Evolutionary conservation across 345 rosid genomes (phyloP).

Genomic region (Brassica incana): DNA sequence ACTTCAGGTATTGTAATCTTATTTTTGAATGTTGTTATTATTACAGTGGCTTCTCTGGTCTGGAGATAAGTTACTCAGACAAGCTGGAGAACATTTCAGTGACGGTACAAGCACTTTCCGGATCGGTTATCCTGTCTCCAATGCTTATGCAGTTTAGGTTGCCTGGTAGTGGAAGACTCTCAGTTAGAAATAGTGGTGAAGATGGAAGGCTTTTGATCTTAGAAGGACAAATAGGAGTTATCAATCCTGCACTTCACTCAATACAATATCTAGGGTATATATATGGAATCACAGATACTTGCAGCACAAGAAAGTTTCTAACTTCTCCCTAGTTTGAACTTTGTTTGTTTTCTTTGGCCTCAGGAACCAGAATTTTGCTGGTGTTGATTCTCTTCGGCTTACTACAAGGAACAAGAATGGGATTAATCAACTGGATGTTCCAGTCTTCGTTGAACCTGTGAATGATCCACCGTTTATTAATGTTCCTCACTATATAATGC

Average conservation of each 20-base stretch:
- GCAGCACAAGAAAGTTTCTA: not conserved
- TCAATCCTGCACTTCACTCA: slow-evolving; percentile 71
- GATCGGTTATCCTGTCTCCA: slow-evolving; percentile 60
- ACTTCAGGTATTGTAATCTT: not conserved
- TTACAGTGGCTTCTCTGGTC: slow-evolving; percentile 69
- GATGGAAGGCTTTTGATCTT: slow-evolving; percentile 51
- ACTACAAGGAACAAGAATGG: slow-evolving; percentile 78
- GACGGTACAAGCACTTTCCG: slow-evolving; percentile 55
- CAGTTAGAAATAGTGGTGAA: slow-evolving; percentile 45
- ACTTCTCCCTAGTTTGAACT: not conserved
- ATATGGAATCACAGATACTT: not conserved
- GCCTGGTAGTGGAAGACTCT: slow-evolving; percentile 51
- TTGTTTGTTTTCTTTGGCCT: not conserved
- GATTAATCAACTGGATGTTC: slow-evolving; percentile 58
- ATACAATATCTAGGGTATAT: slow-evolving; percentile 88
- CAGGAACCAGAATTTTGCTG: slow-evolving; percentile 79
- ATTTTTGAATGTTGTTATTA: slow-evolving; percentile 19
- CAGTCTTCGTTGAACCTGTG: slow-evolving; percentile 58
- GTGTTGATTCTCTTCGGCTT: slow-evolving; percentile 62
- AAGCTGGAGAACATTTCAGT: slow-evolving; percentile 65
- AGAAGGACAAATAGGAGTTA: slow-evolving; percentile 62
- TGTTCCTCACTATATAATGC: slow-evolving; percentile 53
- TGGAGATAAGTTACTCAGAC: slow-evolving; percentile 72
- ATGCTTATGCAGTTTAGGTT: slow-evolving; percentile 68
- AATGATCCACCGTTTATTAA: slow-evolving; percentile 81